Evolutionary conservation across 2,329 filamentous ascomycete species (phyloP).

Genomic region (Didymella pomorum): DNA sequence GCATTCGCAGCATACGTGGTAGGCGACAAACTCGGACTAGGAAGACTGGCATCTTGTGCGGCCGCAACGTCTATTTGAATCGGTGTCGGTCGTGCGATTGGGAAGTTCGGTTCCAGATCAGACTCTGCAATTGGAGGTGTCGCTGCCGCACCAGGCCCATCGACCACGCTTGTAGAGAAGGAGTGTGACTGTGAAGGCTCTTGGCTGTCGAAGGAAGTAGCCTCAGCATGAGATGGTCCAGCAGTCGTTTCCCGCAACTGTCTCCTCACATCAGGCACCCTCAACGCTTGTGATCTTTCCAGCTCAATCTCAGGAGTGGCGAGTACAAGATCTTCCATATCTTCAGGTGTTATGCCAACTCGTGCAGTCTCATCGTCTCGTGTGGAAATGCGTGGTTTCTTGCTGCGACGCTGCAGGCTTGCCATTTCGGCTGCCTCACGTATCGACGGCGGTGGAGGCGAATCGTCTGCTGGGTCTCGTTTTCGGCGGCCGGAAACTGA

Average conservation of each 20-base stretch:
- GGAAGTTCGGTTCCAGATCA: conserved; percentile 68
- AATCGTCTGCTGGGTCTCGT: conserved; percentile 48
- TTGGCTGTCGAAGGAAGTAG: conserved; percentile 23
- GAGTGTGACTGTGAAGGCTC: conserved; percentile 31
- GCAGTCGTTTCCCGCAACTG: conserved; percentile 38
- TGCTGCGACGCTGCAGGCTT: conserved; percentile 59
- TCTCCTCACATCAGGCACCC: conserved; percentile 31
- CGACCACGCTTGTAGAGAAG: conserved; percentile 39
- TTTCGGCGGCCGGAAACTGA: conserved; percentile 51
- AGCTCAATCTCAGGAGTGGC: conserved; percentile 51
- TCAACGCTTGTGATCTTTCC: conserved; percentile 34
- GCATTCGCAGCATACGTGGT: conserved; percentile 78
- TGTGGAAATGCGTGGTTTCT: conserved; percentile 55
- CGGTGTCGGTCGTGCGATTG: conserved; percentile 47
- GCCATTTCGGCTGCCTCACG: conserved; percentile 62
- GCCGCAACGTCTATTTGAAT: conserved; percentile 71
- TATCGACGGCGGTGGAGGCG: conserved; percentile 62
- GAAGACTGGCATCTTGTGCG: conserved; percentile 88
- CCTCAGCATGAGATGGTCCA: conserved; percentile 32
- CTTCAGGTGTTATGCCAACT: conserved; percentile 40
- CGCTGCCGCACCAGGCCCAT: conserved; percentile 66
- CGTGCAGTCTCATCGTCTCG: conserved; percentile 35
- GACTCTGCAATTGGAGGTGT: conserved; percentile 79
- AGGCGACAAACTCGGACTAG: conserved; percentile 92
- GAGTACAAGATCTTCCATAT: conserved; percentile 45